phyloP scores from a whole-genome alignment of 441 rosid genomes.

The Populus hybrid region DNA sequence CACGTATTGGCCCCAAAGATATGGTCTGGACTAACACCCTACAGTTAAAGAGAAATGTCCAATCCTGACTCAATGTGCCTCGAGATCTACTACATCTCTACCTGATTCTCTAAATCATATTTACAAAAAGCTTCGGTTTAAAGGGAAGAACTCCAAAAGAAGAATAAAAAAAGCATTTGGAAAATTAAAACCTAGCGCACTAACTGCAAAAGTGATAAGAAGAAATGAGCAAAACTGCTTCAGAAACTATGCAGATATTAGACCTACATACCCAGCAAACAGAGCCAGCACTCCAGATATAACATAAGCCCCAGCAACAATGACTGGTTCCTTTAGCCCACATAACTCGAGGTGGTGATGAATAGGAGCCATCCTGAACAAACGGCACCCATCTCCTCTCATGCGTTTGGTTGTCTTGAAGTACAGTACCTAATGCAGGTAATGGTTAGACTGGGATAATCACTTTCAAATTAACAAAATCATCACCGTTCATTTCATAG shows the following conservation, averaged over 20 bases:
- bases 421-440: slow-evolving; percentile 44
- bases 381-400: slow-evolving; percentile 42
- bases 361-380: slow-evolving; percentile 62
- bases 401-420: slow-evolving; percentile 44
- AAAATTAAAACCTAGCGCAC: neutral
- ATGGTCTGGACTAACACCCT: neutral
- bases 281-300: slow-evolving; percentile 57
- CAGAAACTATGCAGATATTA: slow-evolving; percentile 51
- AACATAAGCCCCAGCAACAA: slow-evolving; percentile 66
- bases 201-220: slow-evolving; percentile 5
- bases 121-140: neutral
- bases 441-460: neutral
- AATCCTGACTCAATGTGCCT: neutral
- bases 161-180: neutral
- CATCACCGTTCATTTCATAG: too few relatives aligned
- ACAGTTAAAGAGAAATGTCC: neutral
- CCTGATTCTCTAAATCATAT: neutral
- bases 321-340: slow-evolving; percentile 65
- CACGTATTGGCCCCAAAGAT: neutral
- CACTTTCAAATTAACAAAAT: neutral
- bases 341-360: slow-evolving; percentile 61
- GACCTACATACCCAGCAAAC: slow-evolving; percentile 75
- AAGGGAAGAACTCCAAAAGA: neutral
- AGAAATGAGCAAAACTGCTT: slow-evolving; percentile 3
- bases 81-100: neutral